A percentile compares a stretch with the other conserved stretches of the same genome.
Evolutionary conservation across 1,284 basidiomycete species (phyloP).

Genomic region (Ceratorhiza oryzae-sativae): DNA sequence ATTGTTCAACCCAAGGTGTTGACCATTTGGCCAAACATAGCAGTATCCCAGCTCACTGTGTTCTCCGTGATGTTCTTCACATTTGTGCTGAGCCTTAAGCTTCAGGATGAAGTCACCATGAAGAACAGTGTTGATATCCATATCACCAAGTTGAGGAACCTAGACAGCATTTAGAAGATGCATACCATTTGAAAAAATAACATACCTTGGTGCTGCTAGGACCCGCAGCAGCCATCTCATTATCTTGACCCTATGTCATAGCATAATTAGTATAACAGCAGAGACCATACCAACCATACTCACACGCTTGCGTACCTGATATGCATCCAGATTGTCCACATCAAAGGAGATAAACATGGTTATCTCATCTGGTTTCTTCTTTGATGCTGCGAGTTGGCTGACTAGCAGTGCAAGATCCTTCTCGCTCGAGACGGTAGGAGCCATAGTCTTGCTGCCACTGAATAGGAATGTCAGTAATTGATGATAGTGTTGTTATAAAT

Average conservation of each 20-base stretch:
- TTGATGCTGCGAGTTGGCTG: neutral
- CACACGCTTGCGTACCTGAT: conserved; percentile 25
- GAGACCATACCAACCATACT: neutral
- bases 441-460: conserved; percentile 39
- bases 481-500: conserved; percentile 38
- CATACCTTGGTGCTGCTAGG: neutral
- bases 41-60: conserved; percentile 47
- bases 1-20: conserved; percentile 28
- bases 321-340: conserved; percentile 38
- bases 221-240: neutral
- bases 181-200: conserved; percentile 21
- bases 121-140: conserved; percentile 16
- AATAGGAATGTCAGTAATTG: conserved; percentile 21
- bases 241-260: neutral
- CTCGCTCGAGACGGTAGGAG: conserved; percentile 36
- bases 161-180: conserved; percentile 19
- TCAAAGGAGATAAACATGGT: conserved; percentile 33
- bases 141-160: conserved; percentile 34
- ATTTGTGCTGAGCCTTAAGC: conserved; percentile 46
- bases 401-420: conserved; percentile 21
- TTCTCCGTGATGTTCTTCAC: conserved; percentile 46
- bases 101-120: conserved; percentile 42
- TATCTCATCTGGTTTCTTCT: neutral
- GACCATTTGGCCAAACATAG: conserved; percentile 39
- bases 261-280: conserved; percentile 6